These are phyloP conservation scores for Crocinoboletus sp. DNA, from an alignment of 1,284 basidiomycete genomes.

Conservation along the genomic window DNA sequence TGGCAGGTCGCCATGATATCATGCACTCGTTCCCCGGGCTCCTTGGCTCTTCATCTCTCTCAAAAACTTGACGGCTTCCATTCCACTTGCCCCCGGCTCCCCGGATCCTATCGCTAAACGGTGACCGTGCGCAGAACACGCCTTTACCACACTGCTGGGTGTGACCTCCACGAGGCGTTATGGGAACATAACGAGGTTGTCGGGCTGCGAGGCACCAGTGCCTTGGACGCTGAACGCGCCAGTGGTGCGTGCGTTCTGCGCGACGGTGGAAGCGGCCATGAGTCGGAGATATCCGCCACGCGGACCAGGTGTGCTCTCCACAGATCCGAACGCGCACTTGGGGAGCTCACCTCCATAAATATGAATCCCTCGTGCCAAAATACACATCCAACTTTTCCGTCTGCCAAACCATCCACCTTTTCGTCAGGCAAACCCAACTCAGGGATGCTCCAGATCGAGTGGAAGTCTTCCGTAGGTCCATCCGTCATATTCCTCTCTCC, in stretches of 20 bases:
- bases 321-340: too few relatives aligned
- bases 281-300: conserved; percentile 19
- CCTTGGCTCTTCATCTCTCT: conserved; percentile 1
- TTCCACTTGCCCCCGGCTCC: conserved; percentile 5
- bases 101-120: conserved; percentile 21
- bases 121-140: conserved; percentile 17
- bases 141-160: conserved; percentile 12
- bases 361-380: conserved; percentile 5
- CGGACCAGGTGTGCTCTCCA: conserved; percentile 17
- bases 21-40: neutral
- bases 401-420: conserved; percentile 8
- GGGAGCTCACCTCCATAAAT: conserved; percentile 30
- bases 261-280: too few relatives aligned
- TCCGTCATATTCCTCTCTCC: conserved; percentile 3
- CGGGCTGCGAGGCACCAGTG: neutral
- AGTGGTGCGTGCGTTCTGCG: conserved; percentile 1
- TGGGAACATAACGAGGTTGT: conserved; percentile 18
- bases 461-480: conserved; percentile 36
- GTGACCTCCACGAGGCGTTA: conserved; percentile 16
- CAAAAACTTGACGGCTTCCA: conserved; percentile 5
- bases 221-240: conserved; percentile 13
- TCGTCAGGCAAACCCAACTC: conserved; percentile 3
- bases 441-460: conserved; percentile 37
- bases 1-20: too few relatives aligned
- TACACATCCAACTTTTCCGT: conserved; percentile 7